phyloP scores from a whole-genome alignment of 176 grass and related monocot genomes.

The Pontederia paniculata region DNA sequence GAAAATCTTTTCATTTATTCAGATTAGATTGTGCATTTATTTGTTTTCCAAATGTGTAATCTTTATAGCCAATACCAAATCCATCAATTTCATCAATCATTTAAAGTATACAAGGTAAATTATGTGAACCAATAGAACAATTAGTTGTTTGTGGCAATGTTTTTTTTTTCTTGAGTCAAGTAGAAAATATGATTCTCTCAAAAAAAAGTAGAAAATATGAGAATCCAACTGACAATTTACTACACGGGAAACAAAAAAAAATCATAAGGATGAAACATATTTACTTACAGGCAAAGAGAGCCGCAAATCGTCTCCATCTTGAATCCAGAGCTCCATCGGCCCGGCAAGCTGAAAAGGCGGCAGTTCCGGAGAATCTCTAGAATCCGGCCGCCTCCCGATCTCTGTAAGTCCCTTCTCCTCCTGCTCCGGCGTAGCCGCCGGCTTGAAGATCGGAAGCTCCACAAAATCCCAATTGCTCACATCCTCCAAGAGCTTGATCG shows the following conservation, averaged over 20 bases:
- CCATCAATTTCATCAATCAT: too few relatives aligned
- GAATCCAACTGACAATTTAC: not conserved
- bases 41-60: too few relatives aligned
- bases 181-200: not conserved
- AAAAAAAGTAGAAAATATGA: not conserved
- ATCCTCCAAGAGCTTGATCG: constrained; percentile 82
- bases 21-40: too few relatives aligned
- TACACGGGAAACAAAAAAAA: not conserved
- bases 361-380: constrained; percentile 26
- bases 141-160: too few relatives aligned
- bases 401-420: constrained; percentile 56
- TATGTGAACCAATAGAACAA: too few relatives aligned
- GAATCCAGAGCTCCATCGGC: constrained; percentile 93
- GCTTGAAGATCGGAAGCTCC: constrained; percentile 64
- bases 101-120: too few relatives aligned
- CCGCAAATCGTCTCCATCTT: constrained; percentile 77
- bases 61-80: too few relatives aligned
- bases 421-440: constrained; percentile 31
- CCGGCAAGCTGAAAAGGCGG: constrained; percentile 75
- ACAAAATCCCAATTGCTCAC: constrained; percentile 75
- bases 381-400: constrained; percentile 19
- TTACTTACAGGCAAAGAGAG: constrained; percentile 66
- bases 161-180: too few relatives aligned
- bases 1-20: too few relatives aligned
- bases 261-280: not conserved